phyloP scores from a whole-genome alignment of 2,329 filamentous ascomycete genomes.

The Neonectria magnoliae region DNA sequence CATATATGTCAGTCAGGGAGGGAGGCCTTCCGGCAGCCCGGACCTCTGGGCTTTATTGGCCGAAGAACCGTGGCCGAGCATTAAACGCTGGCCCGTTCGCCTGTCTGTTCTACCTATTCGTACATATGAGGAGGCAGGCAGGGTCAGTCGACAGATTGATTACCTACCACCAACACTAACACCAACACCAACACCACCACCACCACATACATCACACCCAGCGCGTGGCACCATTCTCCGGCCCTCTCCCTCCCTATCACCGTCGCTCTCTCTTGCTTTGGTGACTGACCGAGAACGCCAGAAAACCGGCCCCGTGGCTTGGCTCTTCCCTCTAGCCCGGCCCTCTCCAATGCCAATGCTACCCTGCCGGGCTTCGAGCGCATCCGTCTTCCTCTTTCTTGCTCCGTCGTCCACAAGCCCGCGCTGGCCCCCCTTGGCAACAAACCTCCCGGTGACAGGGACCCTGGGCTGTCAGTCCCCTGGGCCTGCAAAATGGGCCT shows the following conservation, averaged over 20 bases:
- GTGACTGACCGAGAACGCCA: background rate
- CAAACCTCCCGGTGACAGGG: conserved; percentile 13
- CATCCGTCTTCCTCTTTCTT: background rate
- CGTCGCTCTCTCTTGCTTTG: background rate
- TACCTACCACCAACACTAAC: background rate
- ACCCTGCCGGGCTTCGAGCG: background rate
- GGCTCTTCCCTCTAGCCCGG: background rate
- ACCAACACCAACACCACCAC: too few species aligned
- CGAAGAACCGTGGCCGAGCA: background rate
- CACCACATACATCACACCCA: background rate
- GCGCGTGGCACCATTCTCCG: background rate
- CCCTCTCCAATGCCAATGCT: background rate
- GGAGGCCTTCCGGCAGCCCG: background rate
- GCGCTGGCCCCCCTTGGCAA: background rate
- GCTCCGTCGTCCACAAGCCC: too few species aligned
- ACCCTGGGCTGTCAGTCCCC: conserved; percentile 23
- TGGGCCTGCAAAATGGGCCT: background rate
- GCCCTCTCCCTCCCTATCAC: background rate
- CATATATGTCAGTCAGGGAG: background rate
- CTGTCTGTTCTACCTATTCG: background rate
- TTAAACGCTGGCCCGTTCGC: background rate
- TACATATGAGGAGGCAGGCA: background rate
- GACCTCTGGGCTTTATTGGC: background rate
- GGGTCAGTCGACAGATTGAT: background rate
- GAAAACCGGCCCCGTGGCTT: background rate